Evolutionary conservation across 768 basidiomycete genomes (phyloP).

Genomic region (Lentinus tigrinus): DNA sequence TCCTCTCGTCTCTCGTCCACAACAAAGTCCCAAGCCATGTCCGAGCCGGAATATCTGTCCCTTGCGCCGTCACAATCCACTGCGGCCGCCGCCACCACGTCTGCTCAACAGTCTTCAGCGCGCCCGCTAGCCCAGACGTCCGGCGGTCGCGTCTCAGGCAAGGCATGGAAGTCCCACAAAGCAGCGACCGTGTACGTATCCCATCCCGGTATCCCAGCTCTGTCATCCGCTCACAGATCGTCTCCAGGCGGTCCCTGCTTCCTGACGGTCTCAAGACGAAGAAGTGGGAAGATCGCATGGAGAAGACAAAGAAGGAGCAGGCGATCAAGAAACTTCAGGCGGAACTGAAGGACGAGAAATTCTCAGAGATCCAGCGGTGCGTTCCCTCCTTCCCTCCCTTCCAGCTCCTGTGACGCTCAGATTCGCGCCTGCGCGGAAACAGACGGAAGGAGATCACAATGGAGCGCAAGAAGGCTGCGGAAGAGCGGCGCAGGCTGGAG

Average conservation of each 20-base stretch:
- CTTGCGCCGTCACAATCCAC: not conserved
- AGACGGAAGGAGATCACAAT: constrained; percentile 68
- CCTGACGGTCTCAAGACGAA: constrained; percentile 64
- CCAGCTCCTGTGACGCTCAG: not conserved
- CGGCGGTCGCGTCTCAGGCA: constrained; percentile 67
- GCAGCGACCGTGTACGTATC: constrained; percentile 51
- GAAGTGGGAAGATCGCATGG: constrained; percentile 68
- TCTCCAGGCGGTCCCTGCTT: constrained; percentile 63
- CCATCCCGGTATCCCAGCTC: constrained; percentile 52
- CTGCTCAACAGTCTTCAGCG: not conserved
- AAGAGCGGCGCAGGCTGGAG: constrained; percentile 65
- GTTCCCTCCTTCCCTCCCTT: constrained; percentile 10
- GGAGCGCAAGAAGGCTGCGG: constrained; percentile 69
- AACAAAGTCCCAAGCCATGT: constrained; percentile 1
- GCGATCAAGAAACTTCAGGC: constrained; percentile 73
- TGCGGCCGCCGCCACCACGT: not conserved
- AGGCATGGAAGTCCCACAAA: constrained; percentile 35
- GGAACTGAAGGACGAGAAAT: constrained; percentile 77
- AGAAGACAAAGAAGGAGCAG: constrained; percentile 58
- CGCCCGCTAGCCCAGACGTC: constrained; percentile 50
- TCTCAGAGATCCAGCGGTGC: constrained; percentile 62
- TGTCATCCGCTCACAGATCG: constrained; percentile 6
- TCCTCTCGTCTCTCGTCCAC: not conserved
- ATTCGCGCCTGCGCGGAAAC: not conserved
- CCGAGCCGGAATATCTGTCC: not conserved